Conservation (phyloP, 1,284 basidiomycete species). For the Trichosporon ovoides region DNA sequence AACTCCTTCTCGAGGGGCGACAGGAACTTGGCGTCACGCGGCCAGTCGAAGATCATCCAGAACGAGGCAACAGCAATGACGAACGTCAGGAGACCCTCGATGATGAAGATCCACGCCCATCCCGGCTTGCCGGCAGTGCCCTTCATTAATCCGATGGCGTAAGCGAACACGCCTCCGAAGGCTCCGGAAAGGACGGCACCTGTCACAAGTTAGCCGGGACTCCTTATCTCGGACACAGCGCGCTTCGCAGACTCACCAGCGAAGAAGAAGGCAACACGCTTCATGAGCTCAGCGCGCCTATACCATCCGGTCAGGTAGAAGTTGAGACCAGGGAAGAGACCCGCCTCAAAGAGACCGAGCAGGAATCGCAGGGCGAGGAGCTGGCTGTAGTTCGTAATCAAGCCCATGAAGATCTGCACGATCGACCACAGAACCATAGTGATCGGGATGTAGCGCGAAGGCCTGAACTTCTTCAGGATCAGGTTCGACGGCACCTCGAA, state of each 20-base stretch:
- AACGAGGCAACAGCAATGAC: constrained; percentile 39
- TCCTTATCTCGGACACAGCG: constrained; percentile 42
- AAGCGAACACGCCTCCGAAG: constrained; percentile 39
- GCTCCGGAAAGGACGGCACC: constrained; percentile 46
- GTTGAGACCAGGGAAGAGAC: constrained; percentile 46
- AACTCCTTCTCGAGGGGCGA: constrained; percentile 42
- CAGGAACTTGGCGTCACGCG: constrained; percentile 46
- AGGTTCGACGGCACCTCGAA: constrained; percentile 50
- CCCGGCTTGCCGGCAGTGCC: constrained; percentile 49
- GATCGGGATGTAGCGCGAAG: constrained; percentile 44
- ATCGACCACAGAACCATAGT: constrained; percentile 41
- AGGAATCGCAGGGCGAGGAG: constrained; percentile 43
- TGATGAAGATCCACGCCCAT: constrained; percentile 52
- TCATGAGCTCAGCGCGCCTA: constrained; percentile 42
- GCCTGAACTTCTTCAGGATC: constrained; percentile 46
- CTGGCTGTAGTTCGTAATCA: constrained; percentile 22
- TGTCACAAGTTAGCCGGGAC: constrained; percentile 12
- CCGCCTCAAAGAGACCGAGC: constrained; percentile 48
- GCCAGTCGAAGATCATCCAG: constrained; percentile 49
- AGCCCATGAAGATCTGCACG: constrained; percentile 37
- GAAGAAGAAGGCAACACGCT: constrained; percentile 50
- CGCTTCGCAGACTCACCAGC: constrained; percentile 36
- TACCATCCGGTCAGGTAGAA: constrained; percentile 51
- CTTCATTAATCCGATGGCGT: constrained; percentile 23
- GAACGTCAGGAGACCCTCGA: constrained; percentile 47